Conservation (phyloP, 768 basidiomycete species). For the Podaxis carcinomalis region DNA sequence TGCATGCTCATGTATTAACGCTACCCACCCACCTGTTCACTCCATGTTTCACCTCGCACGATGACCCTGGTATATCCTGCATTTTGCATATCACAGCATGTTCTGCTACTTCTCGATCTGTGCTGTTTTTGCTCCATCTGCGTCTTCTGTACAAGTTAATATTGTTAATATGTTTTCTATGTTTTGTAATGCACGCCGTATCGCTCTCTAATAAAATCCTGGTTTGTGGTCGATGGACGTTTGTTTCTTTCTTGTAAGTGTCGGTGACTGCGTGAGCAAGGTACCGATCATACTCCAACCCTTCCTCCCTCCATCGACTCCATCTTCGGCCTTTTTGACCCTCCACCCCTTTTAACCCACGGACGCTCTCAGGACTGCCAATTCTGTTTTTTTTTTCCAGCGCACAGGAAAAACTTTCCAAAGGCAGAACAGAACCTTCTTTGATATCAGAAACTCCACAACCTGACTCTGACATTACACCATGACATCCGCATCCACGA, state of each 20-base stretch:
- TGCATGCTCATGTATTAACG: neutral
- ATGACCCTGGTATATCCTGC: neutral
- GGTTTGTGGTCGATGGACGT: neutral
- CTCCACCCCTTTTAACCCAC: neutral
- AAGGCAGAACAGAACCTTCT: neutral
- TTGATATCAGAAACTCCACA: neutral
- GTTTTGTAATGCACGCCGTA: neutral
- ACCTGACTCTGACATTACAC: too few species aligned
- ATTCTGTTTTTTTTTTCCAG: neutral
- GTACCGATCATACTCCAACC: neutral
- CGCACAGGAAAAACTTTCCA: neutral
- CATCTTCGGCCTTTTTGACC: neutral
- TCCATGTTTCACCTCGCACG: neutral
- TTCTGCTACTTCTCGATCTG: neutral
- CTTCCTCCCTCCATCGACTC: neutral
- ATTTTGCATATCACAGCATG: neutral
- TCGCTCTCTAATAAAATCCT: neutral
- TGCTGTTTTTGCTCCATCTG: neutral
- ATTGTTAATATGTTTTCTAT: neutral
- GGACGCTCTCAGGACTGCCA: neutral
- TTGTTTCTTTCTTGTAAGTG: neutral
- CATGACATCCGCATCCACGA: constrained; percentile 20
- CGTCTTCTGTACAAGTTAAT: neutral
- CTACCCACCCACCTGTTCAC: neutral
- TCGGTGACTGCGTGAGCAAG: neutral